Conservation (phyloP, 371 early-diverging fungal genomes). For the Mortierella sp. region DNA sequence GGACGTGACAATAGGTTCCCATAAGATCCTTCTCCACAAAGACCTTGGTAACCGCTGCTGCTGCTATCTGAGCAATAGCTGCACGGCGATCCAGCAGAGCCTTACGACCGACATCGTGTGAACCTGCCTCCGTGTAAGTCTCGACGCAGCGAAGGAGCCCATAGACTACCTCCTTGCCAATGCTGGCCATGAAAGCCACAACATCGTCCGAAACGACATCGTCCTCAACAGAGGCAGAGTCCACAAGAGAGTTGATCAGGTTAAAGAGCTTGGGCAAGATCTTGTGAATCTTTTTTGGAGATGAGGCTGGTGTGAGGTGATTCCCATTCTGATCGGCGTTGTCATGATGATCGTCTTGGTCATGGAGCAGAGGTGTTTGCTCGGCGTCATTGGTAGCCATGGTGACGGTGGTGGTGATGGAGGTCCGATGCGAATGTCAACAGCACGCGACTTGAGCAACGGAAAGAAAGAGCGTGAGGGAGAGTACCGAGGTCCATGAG, state of each 20-base stretch:
- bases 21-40: slow-evolving; percentile 49
- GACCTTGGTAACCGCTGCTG: slow-evolving; percentile 33
- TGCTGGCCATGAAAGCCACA: slow-evolving; percentile 37
- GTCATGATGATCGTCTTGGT: slow-evolving; percentile 14
- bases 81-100: slow-evolving; percentile 38
- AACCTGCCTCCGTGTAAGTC: slow-evolving; percentile 27
- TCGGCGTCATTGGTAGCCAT: slow-evolving; percentile 32
- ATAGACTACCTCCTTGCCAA: slow-evolving; percentile 49
- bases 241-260: slow-evolving; percentile 43
- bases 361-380: slow-evolving; percentile 37
- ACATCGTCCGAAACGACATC: slow-evolving; percentile 47
- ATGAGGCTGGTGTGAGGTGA: slow-evolving; percentile 9
- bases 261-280: slow-evolving; percentile 44
- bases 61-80: slow-evolving; percentile 32
- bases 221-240: slow-evolving; percentile 35
- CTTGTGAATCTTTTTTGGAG: slow-evolving; percentile 44
- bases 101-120: slow-evolving; percentile 44
- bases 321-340: not conserved
- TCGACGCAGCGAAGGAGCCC: slow-evolving; percentile 50
- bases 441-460: not conserved
- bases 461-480: not conserved
- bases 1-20: slow-evolving; percentile 49
- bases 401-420: not conserved
- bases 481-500: too few species aligned
- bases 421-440: too few species aligned